Evolutionary conservation across 2,329 filamentous ascomycete genomes (phyloP).

Genomic region (Phaeoacremonium minimum): DNA sequence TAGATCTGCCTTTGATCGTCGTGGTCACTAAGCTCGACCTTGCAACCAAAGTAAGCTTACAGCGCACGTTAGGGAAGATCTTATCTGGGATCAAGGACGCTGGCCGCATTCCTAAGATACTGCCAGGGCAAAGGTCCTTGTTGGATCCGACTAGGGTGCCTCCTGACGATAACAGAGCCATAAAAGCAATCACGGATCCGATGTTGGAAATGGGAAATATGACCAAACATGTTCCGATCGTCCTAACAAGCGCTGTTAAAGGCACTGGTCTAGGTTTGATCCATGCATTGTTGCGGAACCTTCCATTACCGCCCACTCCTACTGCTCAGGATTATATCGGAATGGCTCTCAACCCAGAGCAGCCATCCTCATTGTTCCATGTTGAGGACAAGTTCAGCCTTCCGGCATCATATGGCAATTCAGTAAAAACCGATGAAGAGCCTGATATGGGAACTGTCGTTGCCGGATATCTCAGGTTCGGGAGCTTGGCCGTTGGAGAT

Average conservation of each 20-base stretch:
- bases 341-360: constrained; percentile 51
- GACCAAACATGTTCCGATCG: constrained; percentile 67
- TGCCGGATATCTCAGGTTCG: constrained; percentile 79
- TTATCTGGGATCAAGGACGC: constrained; percentile 73
- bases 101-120: constrained; percentile 68
- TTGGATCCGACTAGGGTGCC: constrained; percentile 55
- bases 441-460: constrained; percentile 65
- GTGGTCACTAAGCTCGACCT: constrained; percentile 90
- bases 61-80: constrained; percentile 66
- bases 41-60: constrained; percentile 68
- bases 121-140: constrained; percentile 50
- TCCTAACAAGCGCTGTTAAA: constrained; percentile 82
- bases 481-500: constrained; percentile 73
- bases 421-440: constrained; percentile 31
- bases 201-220: constrained; percentile 39
- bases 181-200: constrained; percentile 48
- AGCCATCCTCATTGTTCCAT: constrained; percentile 70
- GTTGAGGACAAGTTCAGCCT: constrained; percentile 87
- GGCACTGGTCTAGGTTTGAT: constrained; percentile 77
- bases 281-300: constrained; percentile 72
- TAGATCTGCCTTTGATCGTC: constrained; percentile 73
- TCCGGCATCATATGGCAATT: constrained; percentile 55
- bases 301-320: constrained; percentile 63
- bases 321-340: constrained; percentile 52
- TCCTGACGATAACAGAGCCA: constrained; percentile 50